Base-by-base conservation (phyloP, 148 eudicot genomes). In the Limonium bicolor region DNA sequence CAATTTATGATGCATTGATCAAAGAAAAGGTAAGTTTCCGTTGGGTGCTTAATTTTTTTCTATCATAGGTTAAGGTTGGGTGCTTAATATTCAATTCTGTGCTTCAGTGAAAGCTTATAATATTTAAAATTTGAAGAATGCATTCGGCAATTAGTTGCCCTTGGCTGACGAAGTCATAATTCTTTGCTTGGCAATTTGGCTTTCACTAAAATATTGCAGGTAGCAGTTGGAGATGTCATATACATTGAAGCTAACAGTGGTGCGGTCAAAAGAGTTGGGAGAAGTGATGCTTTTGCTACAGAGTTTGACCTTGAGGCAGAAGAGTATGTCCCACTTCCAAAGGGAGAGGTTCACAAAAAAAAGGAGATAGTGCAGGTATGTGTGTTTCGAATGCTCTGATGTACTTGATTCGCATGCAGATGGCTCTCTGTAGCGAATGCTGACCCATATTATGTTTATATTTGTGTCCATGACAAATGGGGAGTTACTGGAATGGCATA, bases 231-330 rank as follows among this genome's bases (percentile, higher is more conserved):
- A 52, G 99, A 92, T 54, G 99, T 85, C 42, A 81, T 81, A 64
- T 92, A 73, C 64, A 72, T 92, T 59, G 95, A 92, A 76, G 85
- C 95, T 26, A 85, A 92, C 54, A 92, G 99, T 46, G 99, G 99
- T 30, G 99, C 99, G 31, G 99, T 85, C 28, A 85, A 92, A 48
- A 78, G 99, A 52, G 99, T 92, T 41, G 95, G 99, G 19, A 78
- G 99, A 62, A 92, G 95, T 60, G 99, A 92, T 68, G 94, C 88
- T 54, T 92, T 92, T 72, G 99, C 99, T 20, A 85, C 99, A 18
- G 99, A 92, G 54, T 92, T 92, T 42, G 95, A 92, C 67, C 94
- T 92, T 9, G 99, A 92, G 76, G 99, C 95, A 28, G 95, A 85
- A 69, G 99, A 92, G 54, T 92, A 92, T 64, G 99, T 92, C 36